Percentiles rank a stretch among this genome's conserved stretches.
Conservation (phyloP, 2,329 filamentous ascomycete genomes). For the Aspergillus sp. region DNA sequence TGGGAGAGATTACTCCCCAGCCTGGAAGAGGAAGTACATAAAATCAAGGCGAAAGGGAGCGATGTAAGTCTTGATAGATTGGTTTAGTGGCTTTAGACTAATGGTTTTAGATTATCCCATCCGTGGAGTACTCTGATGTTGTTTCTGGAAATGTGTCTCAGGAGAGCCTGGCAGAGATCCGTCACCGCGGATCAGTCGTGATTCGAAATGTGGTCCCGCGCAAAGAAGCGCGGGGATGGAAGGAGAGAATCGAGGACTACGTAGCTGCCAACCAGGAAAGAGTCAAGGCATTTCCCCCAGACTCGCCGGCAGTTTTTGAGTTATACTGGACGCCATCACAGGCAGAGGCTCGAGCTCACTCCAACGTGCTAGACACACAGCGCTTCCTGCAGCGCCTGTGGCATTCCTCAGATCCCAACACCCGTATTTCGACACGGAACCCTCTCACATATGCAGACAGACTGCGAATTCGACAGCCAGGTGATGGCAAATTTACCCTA, state of each 20-base stretch:
- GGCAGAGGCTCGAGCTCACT: constrained; percentile 65
- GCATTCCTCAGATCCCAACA: constrained; percentile 54
- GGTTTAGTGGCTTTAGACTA: constrained; percentile 1
- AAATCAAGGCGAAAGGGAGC: constrained; percentile 42
- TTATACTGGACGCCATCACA: constrained; percentile 74
- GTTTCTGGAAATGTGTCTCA: constrained; percentile 36
- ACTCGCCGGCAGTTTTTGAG: constrained; percentile 71
- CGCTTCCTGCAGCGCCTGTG: constrained; percentile 64
- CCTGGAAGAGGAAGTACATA: constrained; percentile 40
- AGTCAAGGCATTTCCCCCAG: constrained; percentile 62
- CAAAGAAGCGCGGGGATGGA: constrained; percentile 63
- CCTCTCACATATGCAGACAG: constrained; percentile 71
- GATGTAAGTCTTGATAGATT: constrained; percentile 31
- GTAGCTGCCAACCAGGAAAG: constrained; percentile 57
- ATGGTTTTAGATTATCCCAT: constrained; percentile 40
- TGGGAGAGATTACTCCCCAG: constrained; percentile 45
- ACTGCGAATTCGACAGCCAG: constrained; percentile 69
- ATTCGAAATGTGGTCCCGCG: constrained; percentile 66
- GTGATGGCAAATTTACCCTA: constrained; percentile 68
- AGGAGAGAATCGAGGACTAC: constrained; percentile 65
- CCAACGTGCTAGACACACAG: constrained; percentile 63
- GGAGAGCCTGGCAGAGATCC: constrained; percentile 50
- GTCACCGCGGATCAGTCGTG: constrained; percentile 61
- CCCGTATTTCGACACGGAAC: constrained; percentile 53
- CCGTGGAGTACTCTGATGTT: constrained; percentile 43